Conservation (phyloP, 2,329 filamentous ascomycete genomes). For the Huntiella savannae region DNA sequence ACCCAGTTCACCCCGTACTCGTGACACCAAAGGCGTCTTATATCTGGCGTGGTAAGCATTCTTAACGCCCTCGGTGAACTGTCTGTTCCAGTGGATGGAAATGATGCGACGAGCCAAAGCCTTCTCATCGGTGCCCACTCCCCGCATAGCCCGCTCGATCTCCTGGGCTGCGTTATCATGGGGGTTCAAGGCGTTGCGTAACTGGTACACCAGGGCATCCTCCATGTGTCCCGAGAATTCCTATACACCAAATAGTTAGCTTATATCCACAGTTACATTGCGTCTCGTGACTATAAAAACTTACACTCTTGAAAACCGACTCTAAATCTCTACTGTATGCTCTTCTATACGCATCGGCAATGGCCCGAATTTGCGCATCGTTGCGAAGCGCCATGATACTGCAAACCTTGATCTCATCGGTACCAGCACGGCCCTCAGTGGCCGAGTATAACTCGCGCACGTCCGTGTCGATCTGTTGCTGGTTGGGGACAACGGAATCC, state of each 20-base stretch:
- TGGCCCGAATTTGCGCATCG: slow-evolving; percentile 68
- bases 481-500: slow-evolving; percentile 55
- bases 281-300: slow-evolving; percentile 26
- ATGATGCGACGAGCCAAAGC: slow-evolving; percentile 62
- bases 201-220: slow-evolving; percentile 59
- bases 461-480: slow-evolving; percentile 55
- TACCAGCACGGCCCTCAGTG: slow-evolving; percentile 52
- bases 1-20: slow-evolving; percentile 68
- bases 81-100: slow-evolving; percentile 64
- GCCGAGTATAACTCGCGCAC: slow-evolving; percentile 59
- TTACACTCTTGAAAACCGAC: slow-evolving; percentile 50
- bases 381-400: slow-evolving; percentile 57
- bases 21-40: slow-evolving; percentile 42
- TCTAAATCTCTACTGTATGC: slow-evolving; percentile 54
- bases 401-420: slow-evolving; percentile 61
- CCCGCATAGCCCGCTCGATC: slow-evolving; percentile 76
- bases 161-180: slow-evolving; percentile 66
- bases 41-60: slow-evolving; percentile 57
- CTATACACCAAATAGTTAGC: slow-evolving; percentile 16
- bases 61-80: slow-evolving; percentile 58
- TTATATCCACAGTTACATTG: slow-evolving; percentile 47
- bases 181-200: slow-evolving; percentile 59
- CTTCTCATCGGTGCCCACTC: slow-evolving; percentile 69
- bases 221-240: slow-evolving; percentile 90
- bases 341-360: slow-evolving; percentile 53